Percentiles rank a stretch among this genome's conserved stretches.
Evolutionary conservation across 1,284 basidiomycete species (phyloP).

Genomic region (Fomes fomentarius): DNA sequence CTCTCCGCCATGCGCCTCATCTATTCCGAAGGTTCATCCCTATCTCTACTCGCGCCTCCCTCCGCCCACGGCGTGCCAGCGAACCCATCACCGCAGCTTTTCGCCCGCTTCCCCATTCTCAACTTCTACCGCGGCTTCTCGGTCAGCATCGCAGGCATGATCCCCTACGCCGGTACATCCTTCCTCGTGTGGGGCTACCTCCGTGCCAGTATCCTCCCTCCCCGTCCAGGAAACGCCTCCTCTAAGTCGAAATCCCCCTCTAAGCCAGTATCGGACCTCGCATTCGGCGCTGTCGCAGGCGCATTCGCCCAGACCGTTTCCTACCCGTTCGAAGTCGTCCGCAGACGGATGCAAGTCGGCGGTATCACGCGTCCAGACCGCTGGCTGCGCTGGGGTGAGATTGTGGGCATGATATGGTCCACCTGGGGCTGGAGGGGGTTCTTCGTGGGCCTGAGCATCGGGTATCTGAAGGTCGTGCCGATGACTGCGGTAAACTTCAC

Average conservation of each 20-base stretch:
- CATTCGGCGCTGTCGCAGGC: conserved; percentile 91
- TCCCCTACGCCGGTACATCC: conserved; percentile 97
- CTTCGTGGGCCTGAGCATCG: conserved; percentile 92
- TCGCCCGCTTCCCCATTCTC: conserved; percentile 68
- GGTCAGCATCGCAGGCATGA: conserved; percentile 89
- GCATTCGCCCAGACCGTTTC: conserved; percentile 88
- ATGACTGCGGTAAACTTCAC: conserved; percentile 90
- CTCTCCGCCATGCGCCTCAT: conserved; percentile 64
- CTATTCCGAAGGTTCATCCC: conserved; percentile 78
- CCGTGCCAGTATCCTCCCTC: conserved; percentile 62
- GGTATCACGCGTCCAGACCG: conserved; percentile 79
- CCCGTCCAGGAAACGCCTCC: too few species aligned
- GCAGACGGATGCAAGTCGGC: conserved; percentile 95
- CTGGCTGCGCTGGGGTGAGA: conserved; percentile 84
- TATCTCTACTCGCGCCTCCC: conserved; percentile 35
- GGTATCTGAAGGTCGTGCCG: conserved; percentile 94
- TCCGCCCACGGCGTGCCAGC: conserved; percentile 12
- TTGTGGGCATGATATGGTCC: conserved; percentile 69
- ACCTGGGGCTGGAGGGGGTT: conserved; percentile 85
- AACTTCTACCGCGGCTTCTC: conserved; percentile 98
- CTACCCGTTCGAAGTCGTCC: conserved; percentile 96
- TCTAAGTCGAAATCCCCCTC: conserved; percentile 14
- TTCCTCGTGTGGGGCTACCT: conserved; percentile 93
- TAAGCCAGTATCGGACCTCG: conserved; percentile 62
- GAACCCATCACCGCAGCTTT: conserved; percentile 30